phyloP scores from a whole-genome alignment of 768 basidiomycete genomes.

The Russula ochroleuca region DNA sequence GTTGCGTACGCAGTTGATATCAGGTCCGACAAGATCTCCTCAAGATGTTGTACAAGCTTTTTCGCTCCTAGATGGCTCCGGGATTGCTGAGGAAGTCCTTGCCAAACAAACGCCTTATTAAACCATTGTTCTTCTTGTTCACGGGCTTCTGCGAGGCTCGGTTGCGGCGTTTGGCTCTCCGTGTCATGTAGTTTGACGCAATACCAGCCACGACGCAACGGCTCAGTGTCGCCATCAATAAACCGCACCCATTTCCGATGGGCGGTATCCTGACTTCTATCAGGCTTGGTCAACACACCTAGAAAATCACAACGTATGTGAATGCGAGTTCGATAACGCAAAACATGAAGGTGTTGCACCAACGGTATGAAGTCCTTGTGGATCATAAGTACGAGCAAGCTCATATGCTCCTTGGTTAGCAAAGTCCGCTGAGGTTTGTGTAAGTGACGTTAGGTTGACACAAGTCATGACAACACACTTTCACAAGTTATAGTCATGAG shows the following conservation, averaged over 20 bases:
- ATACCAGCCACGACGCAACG: conserved; percentile 17
- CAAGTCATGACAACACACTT: conserved; percentile 23
- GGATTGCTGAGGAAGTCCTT: neutral
- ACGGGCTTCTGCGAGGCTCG: neutral
- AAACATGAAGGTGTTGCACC: conserved; percentile 12
- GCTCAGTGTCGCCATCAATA: conserved; percentile 2
- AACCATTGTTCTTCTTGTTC: conserved; percentile 1
- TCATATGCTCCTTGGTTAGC: conserved; percentile 35
- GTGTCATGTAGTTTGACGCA: conserved; percentile 21
- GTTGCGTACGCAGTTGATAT: neutral
- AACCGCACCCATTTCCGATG: conserved; percentile 29
- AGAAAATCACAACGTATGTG: neutral
- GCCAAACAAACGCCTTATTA: neutral
- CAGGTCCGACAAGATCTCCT: conserved; percentile 9
- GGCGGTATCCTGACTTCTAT: conserved; percentile 28
- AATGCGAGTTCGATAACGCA: conserved; percentile 3
- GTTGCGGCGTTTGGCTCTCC: neutral
- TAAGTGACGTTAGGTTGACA: neutral
- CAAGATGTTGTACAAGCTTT: conserved; percentile 10
- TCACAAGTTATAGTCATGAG: conserved; percentile 33
- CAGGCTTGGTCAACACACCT: conserved; percentile 37
- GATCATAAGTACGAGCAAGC: conserved; percentile 29
- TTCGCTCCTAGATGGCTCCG: conserved; percentile 2
- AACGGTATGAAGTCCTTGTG: conserved; percentile 30
- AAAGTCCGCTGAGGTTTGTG: conserved; percentile 30